Percentiles rank a stretch among this genome's conserved stretches.
phyloP scores from a whole-genome alignment of 2,329 filamentous ascomycete species.

The Aspergillus sp. region DNA sequence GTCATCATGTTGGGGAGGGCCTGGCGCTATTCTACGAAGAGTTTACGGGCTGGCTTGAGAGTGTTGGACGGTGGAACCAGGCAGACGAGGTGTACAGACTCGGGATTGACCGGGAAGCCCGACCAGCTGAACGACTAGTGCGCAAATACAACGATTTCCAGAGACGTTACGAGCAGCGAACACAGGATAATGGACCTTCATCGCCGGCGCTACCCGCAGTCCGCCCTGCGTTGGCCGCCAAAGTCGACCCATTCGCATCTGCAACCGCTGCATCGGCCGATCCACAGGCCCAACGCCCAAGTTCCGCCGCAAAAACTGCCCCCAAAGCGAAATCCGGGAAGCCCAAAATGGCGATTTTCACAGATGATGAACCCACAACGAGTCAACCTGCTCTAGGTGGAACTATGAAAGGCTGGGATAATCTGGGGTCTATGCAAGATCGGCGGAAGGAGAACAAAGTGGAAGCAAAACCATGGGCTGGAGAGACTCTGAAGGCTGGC shows the following conservation, averaged over 20 bases:
- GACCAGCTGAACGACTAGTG: constrained; percentile 76
- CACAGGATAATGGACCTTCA: constrained; percentile 69
- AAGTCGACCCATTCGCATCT: constrained; percentile 77
- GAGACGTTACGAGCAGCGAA: constrained; percentile 70
- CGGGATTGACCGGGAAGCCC: constrained; percentile 85
- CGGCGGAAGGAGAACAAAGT: constrained; percentile 92
- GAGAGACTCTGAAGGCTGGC: constrained; percentile 85
- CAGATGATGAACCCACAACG: constrained; percentile 69
- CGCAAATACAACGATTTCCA: constrained; percentile 95
- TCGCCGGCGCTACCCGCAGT: constrained; percentile 86
- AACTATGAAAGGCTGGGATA: constrained; percentile 81
- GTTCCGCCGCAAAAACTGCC: constrained; percentile 52
- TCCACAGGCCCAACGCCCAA: constrained; percentile 66
- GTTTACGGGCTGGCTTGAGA: constrained; percentile 90
- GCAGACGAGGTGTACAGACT: constrained; percentile 92
- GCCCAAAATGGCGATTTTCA: constrained; percentile 89
- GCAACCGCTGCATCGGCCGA: constrained; percentile 58
- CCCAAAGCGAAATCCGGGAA: constrained; percentile 68
- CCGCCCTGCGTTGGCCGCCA: constrained; percentile 81
- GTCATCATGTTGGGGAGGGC: constrained; percentile 82
- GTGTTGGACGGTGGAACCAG: constrained; percentile 80
- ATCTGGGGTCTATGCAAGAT: constrained; percentile 81
- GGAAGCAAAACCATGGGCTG: constrained; percentile 86
- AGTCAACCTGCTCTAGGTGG: constrained; percentile 60
- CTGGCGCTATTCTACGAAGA: constrained; percentile 96